These are phyloP conservation scores for Pestalotiopsis sp. DNA, from an alignment of 2,329 filamentous ascomycete species.

Conservation along the genomic window DNA sequence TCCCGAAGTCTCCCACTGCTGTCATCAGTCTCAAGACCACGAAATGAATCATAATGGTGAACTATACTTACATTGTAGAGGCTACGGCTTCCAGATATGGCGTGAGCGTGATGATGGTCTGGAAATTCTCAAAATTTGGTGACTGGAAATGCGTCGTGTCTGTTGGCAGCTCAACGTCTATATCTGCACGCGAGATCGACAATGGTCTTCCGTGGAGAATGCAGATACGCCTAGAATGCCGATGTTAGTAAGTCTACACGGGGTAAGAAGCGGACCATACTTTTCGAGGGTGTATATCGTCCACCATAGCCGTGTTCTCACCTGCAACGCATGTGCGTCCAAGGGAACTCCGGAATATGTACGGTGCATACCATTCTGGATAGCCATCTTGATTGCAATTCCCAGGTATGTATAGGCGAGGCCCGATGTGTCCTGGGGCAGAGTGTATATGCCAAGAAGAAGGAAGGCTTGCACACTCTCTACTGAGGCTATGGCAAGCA, in stretches of 20 bases:
- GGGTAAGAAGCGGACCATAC: conserved; percentile 28
- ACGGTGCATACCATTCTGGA: conserved; percentile 63
- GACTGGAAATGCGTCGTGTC: conserved; percentile 41
- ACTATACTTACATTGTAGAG: not conserved
- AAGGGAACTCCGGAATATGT: conserved; percentile 48
- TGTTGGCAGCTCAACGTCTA: conserved; percentile 54
- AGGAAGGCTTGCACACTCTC: conserved; percentile 53
- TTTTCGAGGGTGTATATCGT: conserved; percentile 58
- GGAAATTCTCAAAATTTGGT: not conserved
- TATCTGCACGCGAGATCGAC: conserved; percentile 53
- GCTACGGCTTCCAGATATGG: not conserved
- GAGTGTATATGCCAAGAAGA: conserved; percentile 55
- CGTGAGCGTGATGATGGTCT: not conserved
- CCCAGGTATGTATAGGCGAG: conserved; percentile 59
- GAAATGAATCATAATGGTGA: not conserved
- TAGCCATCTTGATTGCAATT: conserved; percentile 56
- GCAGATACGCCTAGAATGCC: conserved; percentile 48
- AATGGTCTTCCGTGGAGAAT: conserved; percentile 57
- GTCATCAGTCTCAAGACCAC: not conserved
- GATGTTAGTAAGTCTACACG: not conserved
- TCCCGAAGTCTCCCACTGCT: not conserved
- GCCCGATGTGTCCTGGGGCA: conserved; percentile 58
- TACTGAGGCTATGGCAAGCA: not conserved
- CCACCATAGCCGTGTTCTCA: conserved; percentile 59
- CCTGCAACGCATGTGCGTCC: conserved; percentile 50